Conservation (phyloP, 2,329 filamentous ascomycete genomes). For the Trichoderma atrobrunneum region DNA sequence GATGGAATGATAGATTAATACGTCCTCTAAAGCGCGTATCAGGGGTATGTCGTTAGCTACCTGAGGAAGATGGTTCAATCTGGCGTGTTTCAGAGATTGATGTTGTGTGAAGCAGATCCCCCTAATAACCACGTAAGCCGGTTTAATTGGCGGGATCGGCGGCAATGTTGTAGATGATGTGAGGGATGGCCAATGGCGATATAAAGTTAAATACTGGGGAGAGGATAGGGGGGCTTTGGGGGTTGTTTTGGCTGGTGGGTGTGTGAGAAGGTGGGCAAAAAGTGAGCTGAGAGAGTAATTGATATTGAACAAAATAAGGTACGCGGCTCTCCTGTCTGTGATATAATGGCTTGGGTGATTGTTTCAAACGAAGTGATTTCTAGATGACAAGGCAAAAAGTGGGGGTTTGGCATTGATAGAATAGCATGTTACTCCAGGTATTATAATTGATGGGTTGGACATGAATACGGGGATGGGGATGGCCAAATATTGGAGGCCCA, state of each 20-base stretch:
- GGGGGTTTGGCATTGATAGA: background rate
- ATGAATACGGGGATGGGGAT: background rate
- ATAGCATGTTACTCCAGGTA: background rate
- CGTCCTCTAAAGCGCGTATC: background rate
- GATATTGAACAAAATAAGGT: background rate
- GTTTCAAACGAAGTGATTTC: background rate
- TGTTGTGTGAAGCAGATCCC: background rate
- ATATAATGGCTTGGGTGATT: background rate
- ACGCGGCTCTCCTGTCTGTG: background rate
- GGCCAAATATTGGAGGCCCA: background rate
- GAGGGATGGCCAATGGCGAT: background rate
- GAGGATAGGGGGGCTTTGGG: background rate
- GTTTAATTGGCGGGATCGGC: slow-evolving; percentile 2
- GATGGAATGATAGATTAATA: background rate
- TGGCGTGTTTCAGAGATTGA: background rate
- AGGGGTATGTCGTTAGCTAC: background rate
- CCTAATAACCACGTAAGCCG: background rate
- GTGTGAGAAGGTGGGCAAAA: background rate
- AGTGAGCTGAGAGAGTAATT: background rate
- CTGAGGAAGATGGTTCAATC: background rate
- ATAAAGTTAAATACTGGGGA: background rate
- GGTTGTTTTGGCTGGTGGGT: background rate
- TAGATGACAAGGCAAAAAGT: background rate
- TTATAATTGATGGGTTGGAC: background rate
- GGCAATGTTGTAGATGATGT: background rate